These are phyloP conservation scores for Cutaneotrichosporon sp. DNA, from an alignment of 1,284 basidiomycete species.

Conservation along the genomic window DNA sequence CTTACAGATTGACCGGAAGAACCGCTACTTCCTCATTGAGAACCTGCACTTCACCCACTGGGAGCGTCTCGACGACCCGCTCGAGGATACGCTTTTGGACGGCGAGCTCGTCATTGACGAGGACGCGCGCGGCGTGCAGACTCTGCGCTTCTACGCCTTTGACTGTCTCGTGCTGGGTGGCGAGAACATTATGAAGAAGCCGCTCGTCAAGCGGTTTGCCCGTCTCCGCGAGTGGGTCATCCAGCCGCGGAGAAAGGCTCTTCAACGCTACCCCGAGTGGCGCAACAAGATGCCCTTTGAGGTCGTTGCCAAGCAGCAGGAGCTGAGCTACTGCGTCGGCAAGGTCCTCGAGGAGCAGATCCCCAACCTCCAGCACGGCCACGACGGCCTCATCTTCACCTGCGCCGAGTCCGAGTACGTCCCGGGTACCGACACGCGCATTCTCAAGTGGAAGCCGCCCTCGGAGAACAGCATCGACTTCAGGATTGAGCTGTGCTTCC, in stretches of 20 bases:
- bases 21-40: slow-evolving; percentile 67
- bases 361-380: slow-evolving; percentile 83
- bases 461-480: slow-evolving; percentile 98
- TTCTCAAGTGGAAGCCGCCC: slow-evolving; percentile 98
- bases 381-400: slow-evolving; percentile 96
- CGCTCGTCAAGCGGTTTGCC: slow-evolving; percentile 83
- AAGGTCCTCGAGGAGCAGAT: slow-evolving; percentile 80
- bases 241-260: slow-evolving; percentile 69
- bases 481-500: slow-evolving; percentile 87
- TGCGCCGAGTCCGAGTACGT: slow-evolving; percentile 78
- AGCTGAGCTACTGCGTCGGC: slow-evolving; percentile 79
- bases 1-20: slow-evolving; percentile 91
- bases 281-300: slow-evolving; percentile 68
- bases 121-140: slow-evolving; percentile 68
- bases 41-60: slow-evolving; percentile 86
- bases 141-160: slow-evolving; percentile 77
- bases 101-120: slow-evolving; percentile 92
- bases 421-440: slow-evolving; percentile 84
- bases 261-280: slow-evolving; percentile 60
- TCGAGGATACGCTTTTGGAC: slow-evolving; percentile 79
- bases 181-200: slow-evolving; percentile 76
- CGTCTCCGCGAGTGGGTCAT: slow-evolving; percentile 77
- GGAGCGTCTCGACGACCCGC: slow-evolving; percentile 59
- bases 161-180: slow-evolving; percentile 86
- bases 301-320: slow-evolving; percentile 84